Evolutionary conservation across 2,329 filamentous ascomycete genomes (phyloP), one percentile per base, ranked within the genome.

Genomic region (Madurella mycetomatis): DNA sequence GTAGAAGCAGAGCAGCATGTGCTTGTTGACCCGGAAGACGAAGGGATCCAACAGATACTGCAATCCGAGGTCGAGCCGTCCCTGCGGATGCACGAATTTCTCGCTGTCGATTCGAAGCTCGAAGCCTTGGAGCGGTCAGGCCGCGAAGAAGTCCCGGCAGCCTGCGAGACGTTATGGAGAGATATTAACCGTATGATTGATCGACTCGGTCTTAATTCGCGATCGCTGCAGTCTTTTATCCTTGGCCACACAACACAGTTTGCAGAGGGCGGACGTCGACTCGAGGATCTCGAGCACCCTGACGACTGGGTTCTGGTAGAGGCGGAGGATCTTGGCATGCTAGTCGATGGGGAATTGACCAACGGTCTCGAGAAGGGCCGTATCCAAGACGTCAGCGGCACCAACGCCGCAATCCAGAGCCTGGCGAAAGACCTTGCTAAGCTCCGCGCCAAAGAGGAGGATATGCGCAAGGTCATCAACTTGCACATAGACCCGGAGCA

Each of bases 101-200:
- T 89, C 49, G 85, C 79, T 2, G 81, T 83, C 62, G 73, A 79
- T 3, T 54, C 57, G 1, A 59, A 62, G 43, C 54, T 64, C 8
- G 59, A 62, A 41, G 40, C 40, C 2, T 40, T 54, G 15, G 44
- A 55, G 34, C 53, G 19, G 12, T 49, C 57, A 2, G 49, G 41
- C 15, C 55, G 58, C 13, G 58, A 63, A 19, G 57, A 62, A 37
- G 53, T 86, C 32, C 79, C 83, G 4, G 76, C 79, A 9, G 83
- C 86, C 61, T 82, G 84, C 18, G 84, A 87, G 64, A 79, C 82
- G 16, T 75, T 87, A 1, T 94, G 89, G 68, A 81, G 87, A 43
- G 89, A 92, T 64, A 88, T 92, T 67, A 92, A 94, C 69, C 88
- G 88, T 12, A 99, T 97, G 94, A 85, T 99, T 42, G 90, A 96